phyloP scores from a whole-genome alignment of 164 flowering plant species.

The Piper betle region DNA sequence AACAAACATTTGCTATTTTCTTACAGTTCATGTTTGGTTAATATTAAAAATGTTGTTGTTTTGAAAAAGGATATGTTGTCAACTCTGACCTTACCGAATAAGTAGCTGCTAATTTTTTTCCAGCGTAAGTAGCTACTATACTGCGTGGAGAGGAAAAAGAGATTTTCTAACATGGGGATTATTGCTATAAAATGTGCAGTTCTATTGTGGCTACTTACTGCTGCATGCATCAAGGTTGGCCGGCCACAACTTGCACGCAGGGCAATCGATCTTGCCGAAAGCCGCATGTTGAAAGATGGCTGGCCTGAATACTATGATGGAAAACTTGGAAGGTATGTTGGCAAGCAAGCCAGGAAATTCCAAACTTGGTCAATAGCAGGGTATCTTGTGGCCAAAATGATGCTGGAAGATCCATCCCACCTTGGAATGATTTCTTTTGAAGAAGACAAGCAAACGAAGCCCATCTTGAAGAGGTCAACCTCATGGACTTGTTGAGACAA shows the following conservation, averaged over 20 bases:
- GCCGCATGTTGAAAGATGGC: constrained; percentile 16
- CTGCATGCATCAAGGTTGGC: constrained; percentile 27
- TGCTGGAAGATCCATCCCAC: constrained; percentile 31
- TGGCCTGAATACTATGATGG: constrained; percentile 35
- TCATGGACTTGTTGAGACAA: constrained; percentile 20
- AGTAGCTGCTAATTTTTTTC: neutral
- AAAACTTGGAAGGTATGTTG: constrained; percentile 21
- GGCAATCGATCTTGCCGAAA: constrained; percentile 23
- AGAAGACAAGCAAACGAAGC: constrained; percentile 26
- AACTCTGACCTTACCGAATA: no score
- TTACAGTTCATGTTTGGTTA: no score
- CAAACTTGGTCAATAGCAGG: constrained; percentile 35
- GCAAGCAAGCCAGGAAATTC: constrained; percentile 28
- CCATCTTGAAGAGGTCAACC: constrained; percentile 19
- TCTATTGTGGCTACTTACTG: constrained; percentile 24
- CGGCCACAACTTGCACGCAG: constrained; percentile 24
- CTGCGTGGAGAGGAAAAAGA: neutral
- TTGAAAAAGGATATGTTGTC: no score
- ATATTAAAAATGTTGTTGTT: no score
- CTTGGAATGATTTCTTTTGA: constrained; percentile 25
- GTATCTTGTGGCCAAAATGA: constrained; percentile 27
- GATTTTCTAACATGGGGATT: no score
- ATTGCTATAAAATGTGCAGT: constrained; percentile 7
- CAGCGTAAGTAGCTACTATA: no score
- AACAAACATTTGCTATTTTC: neutral